A percentile compares a stretch with the other conserved stretches of the same genome.
Evolutionary conservation across 108 stramenopile species (phyloP).

Genomic region (Cyclotella choctawhatcheeana): DNA sequence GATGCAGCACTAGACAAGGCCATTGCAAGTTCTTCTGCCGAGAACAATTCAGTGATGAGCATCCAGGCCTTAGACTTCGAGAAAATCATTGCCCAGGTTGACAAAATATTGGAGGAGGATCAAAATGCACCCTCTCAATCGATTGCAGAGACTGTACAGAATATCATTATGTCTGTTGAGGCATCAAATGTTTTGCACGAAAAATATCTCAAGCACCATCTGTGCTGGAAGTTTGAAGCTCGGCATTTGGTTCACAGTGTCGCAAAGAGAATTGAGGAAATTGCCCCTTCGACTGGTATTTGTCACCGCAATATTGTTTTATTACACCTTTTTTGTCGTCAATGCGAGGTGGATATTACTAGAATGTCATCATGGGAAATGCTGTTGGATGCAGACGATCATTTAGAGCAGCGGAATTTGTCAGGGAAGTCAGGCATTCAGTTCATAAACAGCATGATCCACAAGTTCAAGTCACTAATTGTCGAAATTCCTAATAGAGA

Average conservation of each 20-base stretch:
- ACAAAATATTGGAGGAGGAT: not conserved
- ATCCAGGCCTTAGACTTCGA: not conserved
- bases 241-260: not conserved
- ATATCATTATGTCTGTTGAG: not conserved
- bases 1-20: conserved; percentile 22
- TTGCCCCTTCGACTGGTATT: not conserved
- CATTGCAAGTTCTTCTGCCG: conserved; percentile 3
- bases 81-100: not conserved
- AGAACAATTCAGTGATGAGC: not conserved
- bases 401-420: not conserved
- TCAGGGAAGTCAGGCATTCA: not conserved
- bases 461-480: not conserved
- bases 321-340: conserved; percentile 26
- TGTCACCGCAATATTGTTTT: conserved; percentile 7
- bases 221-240: conserved; percentile 17
- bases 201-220: conserved; percentile 9
- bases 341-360: conserved; percentile 7
- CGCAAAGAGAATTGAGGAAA: not conserved
- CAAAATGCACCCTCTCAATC: not conserved
- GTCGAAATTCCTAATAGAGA: not conserved
- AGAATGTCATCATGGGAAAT: conserved; percentile 25
- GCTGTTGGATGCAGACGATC: not conserved
- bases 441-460: not conserved
- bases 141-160: not conserved
- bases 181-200: not conserved